These are phyloP conservation scores for Chenopodium quinoa DNA, from an alignment of 148 eudicot genomes.

Conservation along the genomic window DNA sequence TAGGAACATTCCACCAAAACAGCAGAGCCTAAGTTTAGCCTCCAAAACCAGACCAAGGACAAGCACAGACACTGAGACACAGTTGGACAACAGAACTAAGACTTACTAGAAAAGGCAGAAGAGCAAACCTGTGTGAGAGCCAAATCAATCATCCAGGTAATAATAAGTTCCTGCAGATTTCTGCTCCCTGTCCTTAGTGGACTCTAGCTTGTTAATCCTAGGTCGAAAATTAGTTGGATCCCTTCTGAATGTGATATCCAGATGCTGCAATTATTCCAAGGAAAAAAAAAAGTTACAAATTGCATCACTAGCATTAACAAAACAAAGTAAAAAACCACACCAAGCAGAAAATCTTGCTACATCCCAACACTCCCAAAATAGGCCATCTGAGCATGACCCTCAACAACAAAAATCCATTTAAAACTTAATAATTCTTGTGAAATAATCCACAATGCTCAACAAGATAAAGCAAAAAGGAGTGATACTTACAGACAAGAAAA, in stretches of 20 bases:
- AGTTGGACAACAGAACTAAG: background rate
- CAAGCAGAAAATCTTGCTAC: background rate
- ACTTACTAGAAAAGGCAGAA: background rate
- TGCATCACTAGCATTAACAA: background rate
- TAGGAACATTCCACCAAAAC: background rate
- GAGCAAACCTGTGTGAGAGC: conserved; percentile 31
- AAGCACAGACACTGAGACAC: background rate
- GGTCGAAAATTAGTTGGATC: conserved; percentile 92
- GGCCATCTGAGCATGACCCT: background rate
- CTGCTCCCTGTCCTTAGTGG: conserved; percentile 97
- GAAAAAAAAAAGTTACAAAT: background rate
- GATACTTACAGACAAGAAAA: conserved; percentile 77
- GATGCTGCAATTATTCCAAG: conserved; percentile 50
- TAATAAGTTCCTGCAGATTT: conserved; percentile 88
- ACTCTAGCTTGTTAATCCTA: conserved; percentile 81
- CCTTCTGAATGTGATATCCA: conserved; percentile 87
- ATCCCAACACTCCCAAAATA: background rate
- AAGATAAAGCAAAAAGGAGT: background rate
- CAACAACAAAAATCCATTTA: background rate
- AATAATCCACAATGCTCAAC: background rate
- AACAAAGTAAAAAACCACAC: background rate
- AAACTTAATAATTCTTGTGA: background rate
- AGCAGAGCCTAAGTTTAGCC: background rate
- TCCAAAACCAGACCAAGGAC: background rate
- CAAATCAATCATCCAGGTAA: conserved; percentile 69